These are phyloP conservation scores for Leccinellum rugosiceps DNA, from an alignment of 768 basidiomycete genomes.

Conservation along the genomic window DNA sequence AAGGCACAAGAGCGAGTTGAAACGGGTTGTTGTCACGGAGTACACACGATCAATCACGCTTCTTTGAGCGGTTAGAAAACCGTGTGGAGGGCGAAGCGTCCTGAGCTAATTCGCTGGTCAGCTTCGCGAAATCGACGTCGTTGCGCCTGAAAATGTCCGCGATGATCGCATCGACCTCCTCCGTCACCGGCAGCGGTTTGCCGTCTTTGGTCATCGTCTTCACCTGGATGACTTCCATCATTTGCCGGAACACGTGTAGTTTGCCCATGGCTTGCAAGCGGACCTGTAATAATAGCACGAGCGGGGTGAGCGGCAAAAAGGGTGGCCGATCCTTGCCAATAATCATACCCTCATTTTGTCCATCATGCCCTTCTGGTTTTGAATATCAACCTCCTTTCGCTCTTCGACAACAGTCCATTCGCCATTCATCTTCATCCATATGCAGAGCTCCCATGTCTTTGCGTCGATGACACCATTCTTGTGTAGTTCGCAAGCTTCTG, in stretches of 20 bases:
- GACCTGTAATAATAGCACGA: slow-evolving; percentile 11
- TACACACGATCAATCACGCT: slow-evolving; percentile 20
- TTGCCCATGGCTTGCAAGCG: slow-evolving; percentile 31
- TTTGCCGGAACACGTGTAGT: slow-evolving; percentile 27
- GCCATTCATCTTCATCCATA: slow-evolving; percentile 32
- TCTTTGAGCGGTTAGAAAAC: slow-evolving; percentile 26
- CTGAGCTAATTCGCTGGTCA: slow-evolving; percentile 23
- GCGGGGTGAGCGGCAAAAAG: background rate
- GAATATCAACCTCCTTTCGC: slow-evolving; percentile 19
- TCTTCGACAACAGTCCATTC: slow-evolving; percentile 31
- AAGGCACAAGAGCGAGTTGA: background rate
- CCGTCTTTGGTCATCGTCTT: slow-evolving; percentile 29
- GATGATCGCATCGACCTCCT: slow-evolving; percentile 30
- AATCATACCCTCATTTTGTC: slow-evolving; percentile 26
- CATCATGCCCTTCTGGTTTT: slow-evolving; percentile 27
- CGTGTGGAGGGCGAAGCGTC: slow-evolving; percentile 20
- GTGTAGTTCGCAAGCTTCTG: slow-evolving; percentile 20
- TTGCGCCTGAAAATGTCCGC: slow-evolving; percentile 32
- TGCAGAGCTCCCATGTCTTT: slow-evolving; percentile 29
- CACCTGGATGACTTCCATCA: slow-evolving; percentile 33
- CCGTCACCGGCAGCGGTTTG: slow-evolving; percentile 21
- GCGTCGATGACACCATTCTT: slow-evolving; percentile 18
- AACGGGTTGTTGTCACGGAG: background rate
- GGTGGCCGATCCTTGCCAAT: background rate
- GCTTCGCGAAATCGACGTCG: slow-evolving; percentile 29